These are phyloP conservation scores for Nicotiana benthamiana DNA, from an alignment of 257 asterid species.

Conservation along the genomic window DNA sequence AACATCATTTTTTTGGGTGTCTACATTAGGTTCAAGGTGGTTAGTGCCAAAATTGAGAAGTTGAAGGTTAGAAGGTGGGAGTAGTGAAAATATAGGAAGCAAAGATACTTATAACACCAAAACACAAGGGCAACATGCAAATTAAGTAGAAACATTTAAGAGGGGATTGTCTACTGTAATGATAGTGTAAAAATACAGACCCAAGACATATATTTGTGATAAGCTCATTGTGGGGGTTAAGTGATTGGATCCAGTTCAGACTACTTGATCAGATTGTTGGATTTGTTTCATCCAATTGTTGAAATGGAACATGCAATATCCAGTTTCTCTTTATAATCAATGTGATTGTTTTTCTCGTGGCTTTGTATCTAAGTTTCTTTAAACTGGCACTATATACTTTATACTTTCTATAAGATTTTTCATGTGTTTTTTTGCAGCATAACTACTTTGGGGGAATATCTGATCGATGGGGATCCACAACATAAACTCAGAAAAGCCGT, in stretches of 20 bases:
- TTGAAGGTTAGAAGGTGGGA: background rate
- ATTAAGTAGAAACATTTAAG: background rate
- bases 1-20: background rate
- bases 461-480: constrained; percentile 20
- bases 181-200: background rate
- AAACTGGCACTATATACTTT: background rate
- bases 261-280: background rate
- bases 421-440: constrained; percentile 17
- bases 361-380: background rate
- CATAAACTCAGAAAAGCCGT: constrained; percentile 22
- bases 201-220: background rate
- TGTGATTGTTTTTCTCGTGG: background rate
- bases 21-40: background rate
- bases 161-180: background rate
- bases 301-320: background rate
- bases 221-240: background rate
- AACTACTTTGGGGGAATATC: constrained; percentile 25
- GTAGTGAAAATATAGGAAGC: background rate
- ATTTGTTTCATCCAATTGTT: background rate
- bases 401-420: background rate
- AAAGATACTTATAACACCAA: background rate
- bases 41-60: background rate
- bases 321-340: background rate
- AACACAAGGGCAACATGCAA: background rate
- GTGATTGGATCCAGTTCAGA: background rate